Evolutionary conservation across 148 eudicot species (phyloP).

Genomic region (Selenicereus undatus): DNA sequence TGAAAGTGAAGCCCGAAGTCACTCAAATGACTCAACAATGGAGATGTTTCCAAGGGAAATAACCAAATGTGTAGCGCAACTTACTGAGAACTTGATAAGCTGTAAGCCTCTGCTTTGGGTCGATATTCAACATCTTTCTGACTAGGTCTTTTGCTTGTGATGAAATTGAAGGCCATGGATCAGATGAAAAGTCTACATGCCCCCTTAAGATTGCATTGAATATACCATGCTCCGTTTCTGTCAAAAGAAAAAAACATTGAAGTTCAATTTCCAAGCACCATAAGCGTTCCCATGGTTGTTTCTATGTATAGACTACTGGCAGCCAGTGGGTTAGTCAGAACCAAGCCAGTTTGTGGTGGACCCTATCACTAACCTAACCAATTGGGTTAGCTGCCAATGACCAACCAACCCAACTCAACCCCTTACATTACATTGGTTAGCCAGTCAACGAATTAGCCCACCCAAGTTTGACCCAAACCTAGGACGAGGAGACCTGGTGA

Average conservation of each 20-base stretch:
- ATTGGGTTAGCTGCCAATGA: too few species aligned
- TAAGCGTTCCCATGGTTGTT: background rate
- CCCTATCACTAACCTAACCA: too few species aligned
- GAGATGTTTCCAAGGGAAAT: background rate
- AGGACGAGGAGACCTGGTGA: too few species aligned
- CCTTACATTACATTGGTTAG: too few species aligned
- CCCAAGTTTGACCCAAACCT: too few species aligned
- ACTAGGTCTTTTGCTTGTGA: conserved; percentile 90
- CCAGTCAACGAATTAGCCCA: too few species aligned
- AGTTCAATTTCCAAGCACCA: background rate
- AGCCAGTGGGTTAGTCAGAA: too few species aligned
- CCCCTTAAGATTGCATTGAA: conserved; percentile 89
- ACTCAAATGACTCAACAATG: background rate
- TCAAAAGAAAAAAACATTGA: conserved; percentile 4
- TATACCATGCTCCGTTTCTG: conserved; percentile 96
- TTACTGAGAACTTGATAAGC: conserved; percentile 88
- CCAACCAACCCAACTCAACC: too few species aligned
- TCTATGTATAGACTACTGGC: background rate
- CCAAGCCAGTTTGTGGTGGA: too few species aligned
- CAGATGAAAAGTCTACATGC: conserved; percentile 76
- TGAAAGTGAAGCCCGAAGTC: conserved; percentile 15
- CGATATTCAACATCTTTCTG: conserved; percentile 77
- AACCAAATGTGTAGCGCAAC: conserved; percentile 10
- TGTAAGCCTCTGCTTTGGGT: conserved; percentile 88
- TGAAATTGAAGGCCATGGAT: conserved; percentile 94